These are phyloP conservation scores for Holtermanniella nyarrowii DNA, from an alignment of 768 basidiomycete genomes.

Conservation along the genomic window DNA sequence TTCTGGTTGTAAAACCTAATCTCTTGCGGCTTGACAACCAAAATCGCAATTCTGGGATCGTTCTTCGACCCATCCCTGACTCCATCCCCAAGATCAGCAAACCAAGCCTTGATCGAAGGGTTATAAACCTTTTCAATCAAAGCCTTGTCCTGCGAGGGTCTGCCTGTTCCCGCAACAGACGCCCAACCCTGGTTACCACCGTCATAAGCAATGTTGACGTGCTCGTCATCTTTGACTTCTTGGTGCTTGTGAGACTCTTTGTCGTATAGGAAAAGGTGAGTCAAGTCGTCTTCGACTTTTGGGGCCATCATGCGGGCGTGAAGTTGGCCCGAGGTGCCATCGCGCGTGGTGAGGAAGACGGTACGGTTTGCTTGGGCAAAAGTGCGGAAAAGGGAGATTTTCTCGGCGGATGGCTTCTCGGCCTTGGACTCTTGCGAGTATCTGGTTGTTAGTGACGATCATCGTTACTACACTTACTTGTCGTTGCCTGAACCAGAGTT, in stretches of 20 bases:
- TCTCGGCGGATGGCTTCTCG: conserved; percentile 40
- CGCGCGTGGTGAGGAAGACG: conserved; percentile 68
- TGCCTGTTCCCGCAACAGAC: conserved; percentile 64
- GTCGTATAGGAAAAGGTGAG: conserved; percentile 38
- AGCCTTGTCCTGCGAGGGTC: conserved; percentile 53
- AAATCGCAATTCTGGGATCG: conserved; percentile 69
- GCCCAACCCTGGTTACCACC: conserved; percentile 63
- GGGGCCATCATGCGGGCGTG: conserved; percentile 73
- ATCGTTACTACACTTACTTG: not conserved
- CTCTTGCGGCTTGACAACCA: conserved; percentile 59
- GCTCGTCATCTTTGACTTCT: conserved; percentile 45
- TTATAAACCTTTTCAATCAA: conserved; percentile 51
- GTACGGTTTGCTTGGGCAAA: conserved; percentile 56
- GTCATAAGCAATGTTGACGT: conserved; percentile 73
- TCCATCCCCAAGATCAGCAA: conserved; percentile 76
- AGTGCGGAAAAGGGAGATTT: conserved; percentile 51
- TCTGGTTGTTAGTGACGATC: not conserved
- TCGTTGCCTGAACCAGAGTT: not conserved
- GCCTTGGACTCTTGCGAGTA: not conserved
- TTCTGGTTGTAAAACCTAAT: conserved; percentile 72
- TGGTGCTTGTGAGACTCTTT: conserved; percentile 26
- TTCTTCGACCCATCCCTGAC: conserved; percentile 66
- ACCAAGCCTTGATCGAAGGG: conserved; percentile 53
- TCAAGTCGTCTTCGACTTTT: conserved; percentile 43
- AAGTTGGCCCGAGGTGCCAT: conserved; percentile 52